A percentile compares a stretch with the other conserved stretches of the same genome.
Evolutionary conservation across 2,329 filamentous ascomycete species (phyloP).

Genomic region (Xylariaceae sp.): DNA sequence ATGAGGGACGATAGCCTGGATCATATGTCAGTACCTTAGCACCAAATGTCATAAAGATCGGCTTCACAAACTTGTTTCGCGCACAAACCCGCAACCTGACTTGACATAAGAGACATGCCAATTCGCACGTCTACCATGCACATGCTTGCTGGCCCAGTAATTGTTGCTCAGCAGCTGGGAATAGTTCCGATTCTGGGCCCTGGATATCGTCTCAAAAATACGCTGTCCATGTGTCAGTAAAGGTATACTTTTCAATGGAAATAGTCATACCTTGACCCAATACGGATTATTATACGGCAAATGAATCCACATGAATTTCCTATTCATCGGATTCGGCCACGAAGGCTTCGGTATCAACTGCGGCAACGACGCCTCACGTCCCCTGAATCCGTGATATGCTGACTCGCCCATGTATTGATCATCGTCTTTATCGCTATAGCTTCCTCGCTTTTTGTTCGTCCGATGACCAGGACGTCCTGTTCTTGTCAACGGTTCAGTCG

Average conservation of each 20-base stretch:
- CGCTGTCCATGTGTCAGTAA: conserved; percentile 27
- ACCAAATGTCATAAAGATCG: not conserved
- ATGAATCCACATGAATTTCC: conserved; percentile 56
- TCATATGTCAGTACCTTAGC: not conserved
- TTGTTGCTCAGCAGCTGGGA: conserved; percentile 41
- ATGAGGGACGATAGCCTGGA: conserved; percentile 35
- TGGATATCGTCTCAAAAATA: conserved; percentile 40
- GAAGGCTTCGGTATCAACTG: conserved; percentile 38
- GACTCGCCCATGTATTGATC: not conserved
- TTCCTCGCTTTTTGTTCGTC: too few species aligned
- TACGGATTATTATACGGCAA: conserved; percentile 52
- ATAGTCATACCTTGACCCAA: conserved; percentile 48
- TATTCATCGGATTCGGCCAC: conserved; percentile 34
- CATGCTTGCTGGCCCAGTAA: conserved; percentile 45
- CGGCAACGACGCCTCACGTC: conserved; percentile 21
- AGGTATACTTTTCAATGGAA: conserved; percentile 15
- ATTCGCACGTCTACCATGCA: conserved; percentile 44
- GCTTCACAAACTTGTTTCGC: conserved; percentile 30
- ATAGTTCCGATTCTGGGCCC: conserved; percentile 39
- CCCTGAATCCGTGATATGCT: conserved; percentile 2
- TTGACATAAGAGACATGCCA: conserved; percentile 47
- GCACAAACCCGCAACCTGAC: conserved; percentile 44
- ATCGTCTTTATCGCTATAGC: not conserved
- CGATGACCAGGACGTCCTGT: too few species aligned
- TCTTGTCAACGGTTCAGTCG: not conserved